Conservation (phyloP, 176 grass and related monocot genomes). For the Triticum dicoccoides region DNA sequence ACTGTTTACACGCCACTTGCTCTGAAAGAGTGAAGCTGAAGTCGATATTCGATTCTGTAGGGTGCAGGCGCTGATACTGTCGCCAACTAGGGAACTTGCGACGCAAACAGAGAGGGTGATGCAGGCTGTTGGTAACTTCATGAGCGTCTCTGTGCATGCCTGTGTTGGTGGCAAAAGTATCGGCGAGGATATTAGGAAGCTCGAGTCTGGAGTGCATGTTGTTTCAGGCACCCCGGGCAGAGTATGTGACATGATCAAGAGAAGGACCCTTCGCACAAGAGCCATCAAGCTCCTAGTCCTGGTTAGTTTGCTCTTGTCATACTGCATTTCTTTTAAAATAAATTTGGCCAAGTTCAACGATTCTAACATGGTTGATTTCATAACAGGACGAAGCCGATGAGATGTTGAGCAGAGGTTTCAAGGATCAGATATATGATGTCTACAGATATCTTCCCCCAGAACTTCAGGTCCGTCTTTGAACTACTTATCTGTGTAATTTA, state of each 20-base stretch:
- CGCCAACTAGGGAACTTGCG: conserved; percentile 93
- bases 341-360: neutral
- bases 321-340: neutral
- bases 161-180: conserved; percentile 88
- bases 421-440: too few relatives aligned
- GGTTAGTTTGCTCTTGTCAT: conserved; percentile 27
- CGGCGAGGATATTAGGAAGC: conserved; percentile 85
- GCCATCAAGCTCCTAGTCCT: conserved; percentile 83
- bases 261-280: conserved; percentile 81
- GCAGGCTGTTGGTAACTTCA: conserved; percentile 64
- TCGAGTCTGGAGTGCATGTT: conserved; percentile 77
- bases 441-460: too few relatives aligned
- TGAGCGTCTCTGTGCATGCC: conserved; percentile 74
- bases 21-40: neutral
- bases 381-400: too few relatives aligned
- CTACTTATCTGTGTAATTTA: too few relatives aligned
- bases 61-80: conserved; percentile 86
- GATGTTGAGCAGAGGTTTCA: too few relatives aligned
- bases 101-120: conserved; percentile 87
- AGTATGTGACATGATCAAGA: conserved; percentile 95
- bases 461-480: too few relatives aligned
- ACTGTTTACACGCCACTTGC: neutral
- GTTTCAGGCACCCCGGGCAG: conserved; percentile 89
- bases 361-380: neutral
- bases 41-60: conserved; percentile 13